Base-by-base conservation (phyloP, 805 yeast species). In the Maudiozyma serrabonitensis region DNA sequence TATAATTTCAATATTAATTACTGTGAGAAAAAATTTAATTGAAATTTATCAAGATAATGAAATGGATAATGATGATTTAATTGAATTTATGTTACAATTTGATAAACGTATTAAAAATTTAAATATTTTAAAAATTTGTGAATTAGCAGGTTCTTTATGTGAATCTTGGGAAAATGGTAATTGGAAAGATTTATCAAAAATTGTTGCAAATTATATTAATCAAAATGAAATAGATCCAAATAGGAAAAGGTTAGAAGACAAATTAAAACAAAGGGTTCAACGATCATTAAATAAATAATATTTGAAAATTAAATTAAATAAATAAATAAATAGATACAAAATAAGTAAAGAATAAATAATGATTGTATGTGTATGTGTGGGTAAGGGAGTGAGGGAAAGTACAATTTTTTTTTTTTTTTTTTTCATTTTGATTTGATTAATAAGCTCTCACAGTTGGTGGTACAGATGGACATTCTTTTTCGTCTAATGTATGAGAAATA, bases 361-460 rank as follows among this genome's bases (percentile, higher is more conserved):
- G 13, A 5, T 32, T 32, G 38, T 35, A 8, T 35, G 16, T 35
- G 15, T 35, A 35, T 16, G 15, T n/a, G 18, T 35, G n/a, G n/a
- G 15, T 35, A 9, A 35, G 38, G 18, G 38, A 19, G 18, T 6
- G 38, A 6, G 6, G 18, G 11, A 15, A 8, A 6, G 16, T 35
- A 15, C 11, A 7, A 7, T 35, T 16, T 15, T 35, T 34, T 15
- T 35, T 34, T 13, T 8, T n/a, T 34, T 6, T 35, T 28, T 8
- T 8, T 28, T 28, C 12, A 6, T 11, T 6, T 9, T 28, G 9
- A 28, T 4, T 28, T 11, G 9, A 6, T 50, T 82, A 91, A 71
- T 91, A 91, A 54, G 88, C 89, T 80, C 99, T 91, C 73, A 85
- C 82, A 51, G 95, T 93, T 52, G 98, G 98, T 57, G 98, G 98